Base-by-base conservation (phyloP, 371 early-diverging fungal species). In the Enteropsectra breve region DNA sequence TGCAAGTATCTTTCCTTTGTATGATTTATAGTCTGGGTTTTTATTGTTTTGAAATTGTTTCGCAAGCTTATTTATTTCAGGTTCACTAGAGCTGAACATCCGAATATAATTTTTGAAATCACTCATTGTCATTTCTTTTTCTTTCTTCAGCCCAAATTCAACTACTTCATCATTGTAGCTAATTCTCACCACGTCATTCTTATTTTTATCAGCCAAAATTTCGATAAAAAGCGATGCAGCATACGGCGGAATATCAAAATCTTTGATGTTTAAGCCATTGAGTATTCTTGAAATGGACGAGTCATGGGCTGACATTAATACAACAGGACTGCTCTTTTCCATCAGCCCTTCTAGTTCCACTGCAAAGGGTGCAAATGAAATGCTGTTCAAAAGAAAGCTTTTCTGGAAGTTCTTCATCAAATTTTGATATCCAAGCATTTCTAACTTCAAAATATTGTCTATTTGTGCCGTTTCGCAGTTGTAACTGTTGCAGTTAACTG, bases 171-270 rank as follows among this genome's bases (percentile, higher is more conserved):
- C 61, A 47, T 69, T 68, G 40, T 54, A 74, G 29, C 68, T 36
- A 23, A 77, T 33, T 43, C 78, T 21, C 13, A 73, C 63, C 49
- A 50, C 69, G 8, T 68, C 29, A 38, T 38, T 49, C 38, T 43
- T 53, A 28, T 23, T 28, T 15, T 60, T 55, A 48, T 68, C 65
- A 30, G 38, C 33, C 69, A 66, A 73, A 3, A 74, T 8, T 60
- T 77, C 78, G 18, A 77, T 66, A 65, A 77, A 74, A 13, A 75
- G 11, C 6, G 78, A 70, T 24, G 45, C 48, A 34, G 72, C 75
- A 57, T 74, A 75, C 13, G 78, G 56, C 33, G 78, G 75, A 47
- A 66, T 48, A 21, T 63, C 43, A 2, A 30, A 36, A 5, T 62
- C 50, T 21, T 11, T n/a, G 11, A 65, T 57, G 30, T 48, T 56